These are phyloP conservation scores for Aspergillus carbonarius DNA, from an alignment of 2,329 filamentous ascomycete genomes.

Conservation along the genomic window DNA sequence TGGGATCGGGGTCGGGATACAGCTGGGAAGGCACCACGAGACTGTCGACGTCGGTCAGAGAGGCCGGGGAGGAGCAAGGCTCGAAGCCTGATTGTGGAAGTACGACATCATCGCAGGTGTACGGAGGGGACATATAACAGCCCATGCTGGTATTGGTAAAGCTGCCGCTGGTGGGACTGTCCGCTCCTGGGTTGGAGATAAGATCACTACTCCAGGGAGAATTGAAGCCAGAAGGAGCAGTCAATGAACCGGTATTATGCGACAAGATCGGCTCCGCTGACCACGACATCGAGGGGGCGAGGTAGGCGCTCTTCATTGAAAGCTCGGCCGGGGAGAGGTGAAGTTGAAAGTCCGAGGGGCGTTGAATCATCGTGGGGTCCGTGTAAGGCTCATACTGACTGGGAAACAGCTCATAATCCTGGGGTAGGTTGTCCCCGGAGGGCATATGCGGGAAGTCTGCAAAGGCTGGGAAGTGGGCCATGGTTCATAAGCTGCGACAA, in stretches of 20 bases:
- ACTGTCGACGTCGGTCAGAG: slow-evolving; percentile 12
- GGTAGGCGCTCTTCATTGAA: slow-evolving; percentile 1
- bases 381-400: slow-evolving; percentile 1
- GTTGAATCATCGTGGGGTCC: slow-evolving; percentile 5
- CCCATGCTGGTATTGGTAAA: slow-evolving; percentile 17
- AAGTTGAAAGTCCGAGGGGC: not conserved
- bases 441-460: not conserved
- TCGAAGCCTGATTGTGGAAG: slow-evolving; percentile 10
- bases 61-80: slow-evolving; percentile 18
- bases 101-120: slow-evolving; percentile 20
- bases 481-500: not conserved
- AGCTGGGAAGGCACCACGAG: slow-evolving; percentile 11
- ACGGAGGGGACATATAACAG: slow-evolving; percentile 21
- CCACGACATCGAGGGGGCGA: not conserved
- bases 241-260: not conserved
- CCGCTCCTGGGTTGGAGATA: slow-evolving; percentile 25
- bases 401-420: slow-evolving; percentile 7
- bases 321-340: not conserved
- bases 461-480: slow-evolving; percentile 4
- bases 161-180: slow-evolving; percentile 24
- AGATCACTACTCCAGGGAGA: slow-evolving; percentile 23
- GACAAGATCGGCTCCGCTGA: not conserved
- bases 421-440: not conserved
- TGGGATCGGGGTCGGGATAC: slow-evolving; percentile 23
- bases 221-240: slow-evolving; percentile 4